These are phyloP conservation scores for Dioscorea zingiberensis DNA, from an alignment of 106 monocot genomes.

Conservation along the genomic window DNA sequence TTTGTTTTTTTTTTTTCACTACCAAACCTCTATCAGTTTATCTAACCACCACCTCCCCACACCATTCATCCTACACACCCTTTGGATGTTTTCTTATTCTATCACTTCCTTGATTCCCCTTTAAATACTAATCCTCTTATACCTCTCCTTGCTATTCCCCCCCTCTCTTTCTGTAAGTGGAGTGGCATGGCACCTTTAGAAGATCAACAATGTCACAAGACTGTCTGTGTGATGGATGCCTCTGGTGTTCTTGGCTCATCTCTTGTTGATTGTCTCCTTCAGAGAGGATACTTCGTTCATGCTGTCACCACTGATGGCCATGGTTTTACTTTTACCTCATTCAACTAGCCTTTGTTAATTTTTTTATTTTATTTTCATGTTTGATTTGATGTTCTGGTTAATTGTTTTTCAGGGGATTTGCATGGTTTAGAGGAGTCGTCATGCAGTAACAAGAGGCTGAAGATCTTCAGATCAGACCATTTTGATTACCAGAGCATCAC, in stretches of 20 bases:
- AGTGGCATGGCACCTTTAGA: slow-evolving; percentile 12
- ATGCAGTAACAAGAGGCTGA: slow-evolving; percentile 30
- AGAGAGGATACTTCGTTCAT: slow-evolving; percentile 74
- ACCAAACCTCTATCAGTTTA: neutral
- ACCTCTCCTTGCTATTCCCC: neutral
- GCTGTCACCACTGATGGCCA: slow-evolving; percentile 42
- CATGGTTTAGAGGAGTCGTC: slow-evolving; percentile 14
- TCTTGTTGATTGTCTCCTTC: slow-evolving; percentile 63
- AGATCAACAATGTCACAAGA: slow-evolving; percentile 7
- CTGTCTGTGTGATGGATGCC: slow-evolving; percentile 89
- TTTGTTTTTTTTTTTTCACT: slow-evolving; percentile 4
- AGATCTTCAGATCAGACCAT: slow-evolving; percentile 60
- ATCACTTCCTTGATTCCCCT: neutral
- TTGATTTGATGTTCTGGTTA: no score
- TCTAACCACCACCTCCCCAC: slow-evolving; percentile 37
- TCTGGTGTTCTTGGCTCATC: slow-evolving; percentile 40
- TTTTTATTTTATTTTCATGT: no score
- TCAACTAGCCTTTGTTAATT: no score
- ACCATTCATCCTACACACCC: slow-evolving; percentile 22
- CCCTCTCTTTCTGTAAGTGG: slow-evolving; percentile 4
- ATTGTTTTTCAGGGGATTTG: slow-evolving; percentile 1
- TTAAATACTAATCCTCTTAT: no score
- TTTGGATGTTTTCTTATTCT: slow-evolving; percentile 22
- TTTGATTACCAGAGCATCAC: slow-evolving; percentile 85
- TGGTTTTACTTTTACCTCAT: no score